These are phyloP conservation scores for Argentina anserina DNA, from an alignment of 306 rosid genomes.

Conservation along the genomic window DNA sequence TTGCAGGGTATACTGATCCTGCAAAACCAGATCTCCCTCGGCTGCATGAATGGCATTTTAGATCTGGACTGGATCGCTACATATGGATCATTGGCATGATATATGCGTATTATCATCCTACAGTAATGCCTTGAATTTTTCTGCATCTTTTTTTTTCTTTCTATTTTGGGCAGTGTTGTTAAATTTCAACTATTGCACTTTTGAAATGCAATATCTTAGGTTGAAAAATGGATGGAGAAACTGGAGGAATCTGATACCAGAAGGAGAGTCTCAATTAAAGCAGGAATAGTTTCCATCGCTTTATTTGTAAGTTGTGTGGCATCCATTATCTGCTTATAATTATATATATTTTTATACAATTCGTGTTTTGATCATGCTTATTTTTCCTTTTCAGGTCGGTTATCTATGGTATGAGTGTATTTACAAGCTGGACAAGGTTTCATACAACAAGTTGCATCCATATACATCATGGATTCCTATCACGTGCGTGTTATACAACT, in stretches of 20 bases:
- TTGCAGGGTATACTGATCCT: conserved; percentile 92
- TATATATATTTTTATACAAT: conserved; percentile 11
- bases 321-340: conserved; percentile 5
- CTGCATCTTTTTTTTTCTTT: conserved; percentile 23
- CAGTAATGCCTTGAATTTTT: conserved; percentile 49
- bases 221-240: conserved; percentile 97
- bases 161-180: no score
- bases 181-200: conserved; percentile 14
- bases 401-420: conserved; percentile 90
- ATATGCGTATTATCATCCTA: conserved; percentile 93
- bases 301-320: conserved; percentile 55
- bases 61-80: conserved; percentile 99
- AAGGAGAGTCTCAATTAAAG: conserved; percentile 78
- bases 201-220: conserved; percentile 43
- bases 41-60: conserved; percentile 97
- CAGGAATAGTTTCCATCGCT: conserved; percentile 59
- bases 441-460: conserved; percentile 90
- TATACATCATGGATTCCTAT: conserved; percentile 99
- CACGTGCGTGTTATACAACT: conserved; percentile 55
- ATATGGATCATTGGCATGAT: conserved; percentile 98
- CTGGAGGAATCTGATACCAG: conserved; percentile 89
- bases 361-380: conserved; percentile 25
- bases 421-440: conserved; percentile 94
- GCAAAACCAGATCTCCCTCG: conserved; percentile 85
- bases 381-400: conserved; percentile 63